These are phyloP conservation scores for Meira miltonrushii DNA, from an alignment of 1,284 basidiomycete species.

Conservation along the genomic window DNA sequence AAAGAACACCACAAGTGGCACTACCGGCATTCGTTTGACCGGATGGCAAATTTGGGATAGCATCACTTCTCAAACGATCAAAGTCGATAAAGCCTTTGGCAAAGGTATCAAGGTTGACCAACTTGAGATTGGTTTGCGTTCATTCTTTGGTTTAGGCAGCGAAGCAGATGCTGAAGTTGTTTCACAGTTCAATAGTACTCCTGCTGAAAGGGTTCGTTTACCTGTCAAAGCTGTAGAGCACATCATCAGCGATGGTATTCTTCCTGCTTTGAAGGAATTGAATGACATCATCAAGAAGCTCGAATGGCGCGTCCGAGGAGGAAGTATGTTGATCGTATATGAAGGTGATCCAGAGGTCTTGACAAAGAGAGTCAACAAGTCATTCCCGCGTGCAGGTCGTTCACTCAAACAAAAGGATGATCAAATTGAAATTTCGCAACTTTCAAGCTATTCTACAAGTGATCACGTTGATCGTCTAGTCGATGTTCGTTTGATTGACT, in stretches of 20 bases:
- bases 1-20: conserved; percentile 65
- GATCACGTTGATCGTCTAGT: conserved; percentile 48
- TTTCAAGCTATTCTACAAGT: conserved; percentile 43
- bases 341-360: conserved; percentile 63
- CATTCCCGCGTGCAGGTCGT: conserved; percentile 20
- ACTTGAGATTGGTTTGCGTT: neutral
- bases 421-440: conserved; percentile 34
- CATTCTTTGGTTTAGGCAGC: neutral
- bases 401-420: conserved; percentile 21
- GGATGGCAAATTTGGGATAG: conserved; percentile 69
- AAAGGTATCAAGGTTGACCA: neutral
- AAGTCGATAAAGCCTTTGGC: conserved; percentile 4
- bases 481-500: conserved; percentile 78
- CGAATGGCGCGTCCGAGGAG: conserved; percentile 75
- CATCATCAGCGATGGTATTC: conserved; percentile 56
- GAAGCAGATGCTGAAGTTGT: neutral
- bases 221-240: conserved; percentile 56
- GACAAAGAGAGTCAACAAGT: neutral
- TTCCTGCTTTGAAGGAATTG: conserved; percentile 61
- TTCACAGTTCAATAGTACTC: neutral
- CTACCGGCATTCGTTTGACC: conserved; percentile 75
- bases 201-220: conserved; percentile 12
- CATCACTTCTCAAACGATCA: neutral
- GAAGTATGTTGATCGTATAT: conserved; percentile 75
- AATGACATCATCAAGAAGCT: conserved; percentile 58